Conservation (phyloP, 1,284 basidiomycete species). For the Moesziomyces parantarcticus region DNA sequence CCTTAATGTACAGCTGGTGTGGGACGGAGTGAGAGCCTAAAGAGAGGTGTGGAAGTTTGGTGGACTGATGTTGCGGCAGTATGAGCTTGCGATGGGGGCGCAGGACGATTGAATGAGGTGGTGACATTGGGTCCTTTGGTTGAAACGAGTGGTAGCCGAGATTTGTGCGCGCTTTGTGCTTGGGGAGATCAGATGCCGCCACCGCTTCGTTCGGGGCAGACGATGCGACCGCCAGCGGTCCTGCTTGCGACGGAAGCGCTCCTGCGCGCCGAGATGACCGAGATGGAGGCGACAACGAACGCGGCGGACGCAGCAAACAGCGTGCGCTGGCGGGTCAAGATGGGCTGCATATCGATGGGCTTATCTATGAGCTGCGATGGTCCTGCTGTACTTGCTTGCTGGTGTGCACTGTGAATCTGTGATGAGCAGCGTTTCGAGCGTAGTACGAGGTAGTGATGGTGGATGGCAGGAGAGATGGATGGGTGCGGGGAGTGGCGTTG, state of each 20-base stretch:
- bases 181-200: slow-evolving; percentile 31
- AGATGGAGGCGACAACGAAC: slow-evolving; percentile 27
- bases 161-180: neutral
- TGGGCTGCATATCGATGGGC: slow-evolving; percentile 20
- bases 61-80: too few species aligned
- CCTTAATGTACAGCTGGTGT: too few species aligned
- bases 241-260: slow-evolving; percentile 36
- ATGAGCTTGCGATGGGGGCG: too few species aligned
- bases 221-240: slow-evolving; percentile 35
- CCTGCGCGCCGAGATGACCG: slow-evolving; percentile 41
- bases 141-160: neutral
- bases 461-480: neutral
- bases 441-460: neutral
- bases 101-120: too few species aligned
- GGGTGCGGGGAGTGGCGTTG: neutral
- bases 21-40: too few species aligned
- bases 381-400: too few species aligned
- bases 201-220: slow-evolving; percentile 43
- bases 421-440: too few species aligned
- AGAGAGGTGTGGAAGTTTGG: too few species aligned
- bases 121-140: too few species aligned
- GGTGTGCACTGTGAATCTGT: too few species aligned
- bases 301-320: slow-evolving; percentile 42
- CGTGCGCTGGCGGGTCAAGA: slow-evolving; percentile 31
- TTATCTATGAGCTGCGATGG: neutral